These are phyloP conservation scores for Hypoxylon sp. DNA, from an alignment of 2,329 filamentous ascomycete species.

Conservation along the genomic window DNA sequence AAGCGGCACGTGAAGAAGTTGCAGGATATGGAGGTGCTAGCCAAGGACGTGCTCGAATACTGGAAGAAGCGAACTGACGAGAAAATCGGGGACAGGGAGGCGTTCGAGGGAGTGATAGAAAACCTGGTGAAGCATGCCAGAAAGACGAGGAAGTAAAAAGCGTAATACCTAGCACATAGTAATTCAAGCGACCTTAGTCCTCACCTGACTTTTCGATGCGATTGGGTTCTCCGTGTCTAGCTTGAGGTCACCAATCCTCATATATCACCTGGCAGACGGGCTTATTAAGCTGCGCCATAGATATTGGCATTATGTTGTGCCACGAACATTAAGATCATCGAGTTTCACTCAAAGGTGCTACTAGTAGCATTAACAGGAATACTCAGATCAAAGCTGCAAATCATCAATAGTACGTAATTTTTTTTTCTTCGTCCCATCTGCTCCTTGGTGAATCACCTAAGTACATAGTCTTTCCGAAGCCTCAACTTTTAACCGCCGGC, in stretches of 20 bases:
- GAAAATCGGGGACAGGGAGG: constrained; percentile 89
- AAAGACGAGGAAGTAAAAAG: constrained; percentile 78
- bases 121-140: constrained; percentile 93
- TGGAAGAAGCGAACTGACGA: constrained; percentile 90
- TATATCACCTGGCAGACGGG: not conserved
- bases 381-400: not conserved
- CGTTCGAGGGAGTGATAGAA: constrained; percentile 96
- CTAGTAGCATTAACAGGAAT: not conserved
- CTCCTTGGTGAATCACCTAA: constrained; percentile 14
- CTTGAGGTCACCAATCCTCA: not conserved
- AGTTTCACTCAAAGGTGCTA: not conserved
- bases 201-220: not conserved
- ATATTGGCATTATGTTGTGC: not conserved
- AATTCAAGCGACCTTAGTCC: constrained; percentile 19
- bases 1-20: constrained; percentile 76
- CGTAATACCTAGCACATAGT: constrained; percentile 20
- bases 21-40: constrained; percentile 75
- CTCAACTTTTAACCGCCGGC: constrained; percentile 2
- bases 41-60: constrained; percentile 83
- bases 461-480: constrained; percentile 19
- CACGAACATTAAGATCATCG: not conserved
- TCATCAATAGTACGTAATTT: not conserved
- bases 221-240: not conserved
- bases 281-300: not conserved
- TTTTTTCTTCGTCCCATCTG: constrained; percentile 2